phyloP scores from a whole-genome alignment of 768 basidiomycete genomes.

The Naematelia encephala region DNA sequence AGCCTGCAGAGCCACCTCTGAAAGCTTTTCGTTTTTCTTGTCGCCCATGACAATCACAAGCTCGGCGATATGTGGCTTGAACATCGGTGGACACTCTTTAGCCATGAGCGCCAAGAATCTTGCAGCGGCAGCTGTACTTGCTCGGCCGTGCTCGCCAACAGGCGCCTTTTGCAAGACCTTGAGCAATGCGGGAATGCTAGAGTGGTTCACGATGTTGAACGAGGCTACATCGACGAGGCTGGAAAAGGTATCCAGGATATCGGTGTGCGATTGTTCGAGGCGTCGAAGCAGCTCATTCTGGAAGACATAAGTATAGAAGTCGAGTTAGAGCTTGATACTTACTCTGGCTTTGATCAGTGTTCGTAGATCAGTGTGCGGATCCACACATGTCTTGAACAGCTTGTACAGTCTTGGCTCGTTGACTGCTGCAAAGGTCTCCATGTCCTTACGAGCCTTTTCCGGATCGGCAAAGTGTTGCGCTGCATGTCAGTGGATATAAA shows the following conservation, averaged over 20 bases:
- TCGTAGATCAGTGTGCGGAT: constrained; percentile 79
- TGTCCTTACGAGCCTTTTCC: constrained; percentile 70
- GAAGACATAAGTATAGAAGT: background rate
- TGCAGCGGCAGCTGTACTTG: constrained; percentile 18
- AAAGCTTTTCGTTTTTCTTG: constrained; percentile 56
- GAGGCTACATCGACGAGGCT: constrained; percentile 66
- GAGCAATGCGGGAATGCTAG: constrained; percentile 76
- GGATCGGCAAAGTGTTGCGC: constrained; percentile 60
- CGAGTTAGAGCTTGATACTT: constrained; percentile 29
- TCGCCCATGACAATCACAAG: constrained; percentile 70
- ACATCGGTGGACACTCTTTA: constrained; percentile 71
- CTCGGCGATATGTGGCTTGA: constrained; percentile 69
- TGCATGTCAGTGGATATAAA: background rate
- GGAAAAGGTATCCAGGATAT: constrained; percentile 65
- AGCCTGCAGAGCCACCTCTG: constrained; percentile 71
- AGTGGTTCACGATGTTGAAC: constrained; percentile 74
- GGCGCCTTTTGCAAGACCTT: constrained; percentile 55
- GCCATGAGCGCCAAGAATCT: constrained; percentile 56
- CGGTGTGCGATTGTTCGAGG: constrained; percentile 65
- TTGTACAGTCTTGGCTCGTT: constrained; percentile 86
- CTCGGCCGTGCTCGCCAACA: constrained; percentile 12
- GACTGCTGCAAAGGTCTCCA: constrained; percentile 74
- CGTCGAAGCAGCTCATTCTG: constrained; percentile 77
- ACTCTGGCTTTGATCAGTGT: constrained; percentile 73
- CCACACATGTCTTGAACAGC: constrained; percentile 73